Percentiles rank a stretch among this genome's conserved stretches.
Evolutionary conservation across 2,329 filamentous ascomycete genomes (phyloP).

Genomic region (Pseudopyricularia cyperi): DNA sequence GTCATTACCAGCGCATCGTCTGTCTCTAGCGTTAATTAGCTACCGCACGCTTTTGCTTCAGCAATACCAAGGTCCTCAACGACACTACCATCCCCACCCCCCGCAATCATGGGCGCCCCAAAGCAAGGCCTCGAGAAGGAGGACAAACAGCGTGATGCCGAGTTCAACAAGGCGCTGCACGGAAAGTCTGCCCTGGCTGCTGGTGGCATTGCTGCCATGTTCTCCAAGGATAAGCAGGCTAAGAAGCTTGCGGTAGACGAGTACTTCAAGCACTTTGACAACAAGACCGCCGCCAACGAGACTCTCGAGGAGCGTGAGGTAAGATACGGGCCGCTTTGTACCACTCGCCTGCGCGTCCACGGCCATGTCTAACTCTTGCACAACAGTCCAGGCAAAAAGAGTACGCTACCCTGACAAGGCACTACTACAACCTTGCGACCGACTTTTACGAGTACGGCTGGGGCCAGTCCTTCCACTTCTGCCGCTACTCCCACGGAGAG

Average conservation of each 20-base stretch:
- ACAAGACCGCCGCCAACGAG: slow-evolving; percentile 61
- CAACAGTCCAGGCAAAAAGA: slow-evolving; percentile 63
- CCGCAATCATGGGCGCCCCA: slow-evolving; percentile 3
- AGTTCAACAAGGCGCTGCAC: slow-evolving; percentile 83
- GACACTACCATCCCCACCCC: background rate
- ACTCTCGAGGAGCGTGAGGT: slow-evolving; percentile 73
- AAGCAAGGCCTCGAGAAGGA: slow-evolving; percentile 54
- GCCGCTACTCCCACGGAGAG: slow-evolving; percentile 79
- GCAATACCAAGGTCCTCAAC: background rate
- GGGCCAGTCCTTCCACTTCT: slow-evolving; percentile 96
- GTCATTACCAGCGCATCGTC: background rate
- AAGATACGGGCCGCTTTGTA: slow-evolving; percentile 6
- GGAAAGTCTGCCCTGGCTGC: slow-evolving; percentile 53
- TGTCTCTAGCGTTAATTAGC: background rate
- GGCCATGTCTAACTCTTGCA: background rate
- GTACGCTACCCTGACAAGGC: slow-evolving; percentile 86
- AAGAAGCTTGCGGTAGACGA: slow-evolving; percentile 56
- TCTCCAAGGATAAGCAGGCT: slow-evolving; percentile 58
- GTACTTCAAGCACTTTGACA: slow-evolving; percentile 82
- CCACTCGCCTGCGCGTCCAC: background rate
- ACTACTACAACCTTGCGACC: slow-evolving; percentile 98
- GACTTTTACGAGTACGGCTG: slow-evolving; percentile 96
- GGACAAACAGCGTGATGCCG: slow-evolving; percentile 74
- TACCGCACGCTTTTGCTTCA: background rate
- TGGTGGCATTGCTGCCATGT: slow-evolving; percentile 71